These are phyloP conservation scores for Schizochytrium sp. DNA, from an alignment of 108 stramenopile genomes.

Conservation along the genomic window DNA sequence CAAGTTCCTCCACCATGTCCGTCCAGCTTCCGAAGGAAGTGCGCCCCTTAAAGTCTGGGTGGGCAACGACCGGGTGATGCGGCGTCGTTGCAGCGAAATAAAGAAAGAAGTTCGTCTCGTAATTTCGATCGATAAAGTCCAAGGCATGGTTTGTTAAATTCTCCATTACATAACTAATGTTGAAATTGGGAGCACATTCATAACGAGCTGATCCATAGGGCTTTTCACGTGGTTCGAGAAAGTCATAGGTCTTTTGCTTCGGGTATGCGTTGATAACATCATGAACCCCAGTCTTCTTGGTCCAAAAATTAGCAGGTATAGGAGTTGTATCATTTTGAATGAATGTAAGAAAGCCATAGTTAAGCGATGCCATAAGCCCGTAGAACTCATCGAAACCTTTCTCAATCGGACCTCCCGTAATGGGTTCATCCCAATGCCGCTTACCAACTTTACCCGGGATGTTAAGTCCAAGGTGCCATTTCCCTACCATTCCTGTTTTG, in stretches of 20 bases:
- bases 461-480: not conserved
- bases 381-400: slow-evolving; percentile 4
- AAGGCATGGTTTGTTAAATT: not conserved
- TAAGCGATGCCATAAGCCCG: not conserved
- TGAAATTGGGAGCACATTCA: not conserved
- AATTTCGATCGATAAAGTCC: not conserved
- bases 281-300: not conserved
- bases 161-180: not conserved
- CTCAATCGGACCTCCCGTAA: not conserved
- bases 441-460: not conserved
- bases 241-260: not conserved
- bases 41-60: not conserved
- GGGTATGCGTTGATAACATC: not conserved
- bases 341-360: not conserved
- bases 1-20: not conserved
- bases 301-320: not conserved
- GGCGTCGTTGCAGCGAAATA: not conserved
- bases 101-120: not conserved
- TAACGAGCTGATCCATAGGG: not conserved
- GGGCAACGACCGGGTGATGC: not conserved
- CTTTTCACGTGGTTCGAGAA: not conserved
- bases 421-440: not conserved
- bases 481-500: not conserved
- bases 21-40: not conserved
- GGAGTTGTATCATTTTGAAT: not conserved